Evolutionary conservation across 1,284 basidiomycete genomes (phyloP), one percentile per base, ranked within the genome.

Genomic region (Anthracocystis walkeri): DNA sequence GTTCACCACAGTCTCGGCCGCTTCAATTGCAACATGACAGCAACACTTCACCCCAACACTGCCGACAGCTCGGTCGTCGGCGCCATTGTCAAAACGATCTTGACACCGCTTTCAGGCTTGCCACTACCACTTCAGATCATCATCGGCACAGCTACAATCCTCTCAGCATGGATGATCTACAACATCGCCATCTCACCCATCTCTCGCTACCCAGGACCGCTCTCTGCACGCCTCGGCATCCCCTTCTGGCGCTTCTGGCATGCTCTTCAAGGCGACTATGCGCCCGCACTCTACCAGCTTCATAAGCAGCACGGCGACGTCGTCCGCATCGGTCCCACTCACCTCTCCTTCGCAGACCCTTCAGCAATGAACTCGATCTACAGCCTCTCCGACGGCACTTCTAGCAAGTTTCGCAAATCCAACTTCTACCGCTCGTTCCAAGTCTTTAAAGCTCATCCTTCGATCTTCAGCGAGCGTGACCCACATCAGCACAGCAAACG

Each of bases 381-480:
- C 75, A 65, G 71, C 54, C 65, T 73, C 16, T 67, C 72, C 7
- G 71, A 73, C 41, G 75, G 75, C 21, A 44, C 53, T 1, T 70
- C 71, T 7, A 65, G 75, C 58, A 78, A 76, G 27, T 82, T 65
- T 45, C 54, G 61, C 54, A 82, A 82, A 56, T 78, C 79, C 6
- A 42, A 55, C 48, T 77, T 75, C 21, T 75, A 75, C 55, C 62
- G 61, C 10, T 69, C 64, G 3, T 79, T 77, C 62, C 70, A 74
- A 35, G 71, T 78, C 23, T 76, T 76, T 49, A 68, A 72, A 29
- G 55, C 65, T 7, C 61, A 69, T 18, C 79, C 78, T 16, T 78
- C 75, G 4, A 73, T 81, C 58, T 82, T 82, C 46, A 69, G 74
- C 50, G 78, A 82, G 49, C 65, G 71, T n/a, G 77, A 81, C 38